Evolutionary conservation across 2,329 filamentous ascomycete species (phyloP).

Genomic region (Beauveria sp.): DNA sequence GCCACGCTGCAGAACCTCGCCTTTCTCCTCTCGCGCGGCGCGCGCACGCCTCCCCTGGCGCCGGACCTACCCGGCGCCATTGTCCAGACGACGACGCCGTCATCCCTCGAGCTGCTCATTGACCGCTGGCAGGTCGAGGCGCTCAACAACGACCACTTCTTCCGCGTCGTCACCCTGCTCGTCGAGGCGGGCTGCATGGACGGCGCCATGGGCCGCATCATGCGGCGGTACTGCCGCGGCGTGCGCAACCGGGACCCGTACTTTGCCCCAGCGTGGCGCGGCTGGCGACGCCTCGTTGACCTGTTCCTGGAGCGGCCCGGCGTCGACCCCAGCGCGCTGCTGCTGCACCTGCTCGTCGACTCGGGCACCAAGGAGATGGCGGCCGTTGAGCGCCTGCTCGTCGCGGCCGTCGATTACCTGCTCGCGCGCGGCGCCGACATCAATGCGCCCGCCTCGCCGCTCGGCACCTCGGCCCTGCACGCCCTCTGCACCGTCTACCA

Average conservation of each 20-base stretch:
- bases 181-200: slow-evolving; percentile 6
- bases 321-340: background rate
- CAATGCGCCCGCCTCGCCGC: slow-evolving; percentile 1
- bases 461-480: background rate
- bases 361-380: slow-evolving; percentile 5
- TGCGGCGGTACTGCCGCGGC: slow-evolving; percentile 6
- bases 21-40: background rate
- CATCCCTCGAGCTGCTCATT: slow-evolving; percentile 2
- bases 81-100: background rate
- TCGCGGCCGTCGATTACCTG: background rate
- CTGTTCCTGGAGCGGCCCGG: background rate
- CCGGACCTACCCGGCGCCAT: background rate
- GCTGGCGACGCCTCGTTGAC: background rate
- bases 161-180: background rate
- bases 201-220: slow-evolving; percentile 1
- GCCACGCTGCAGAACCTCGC: background rate
- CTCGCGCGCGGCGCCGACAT: slow-evolving; percentile 2
- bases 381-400: background rate
- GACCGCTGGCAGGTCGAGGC: background rate
- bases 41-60: background rate
- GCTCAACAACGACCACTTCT: slow-evolving; percentile 3
- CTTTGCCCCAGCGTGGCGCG: background rate
- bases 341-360: slow-evolving; percentile 7
- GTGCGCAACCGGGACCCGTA: background rate
- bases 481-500: background rate